These are phyloP conservation scores for Prunus kanzakura DNA, from an alignment of 306 rosid genomes.

Conservation along the genomic window DNA sequence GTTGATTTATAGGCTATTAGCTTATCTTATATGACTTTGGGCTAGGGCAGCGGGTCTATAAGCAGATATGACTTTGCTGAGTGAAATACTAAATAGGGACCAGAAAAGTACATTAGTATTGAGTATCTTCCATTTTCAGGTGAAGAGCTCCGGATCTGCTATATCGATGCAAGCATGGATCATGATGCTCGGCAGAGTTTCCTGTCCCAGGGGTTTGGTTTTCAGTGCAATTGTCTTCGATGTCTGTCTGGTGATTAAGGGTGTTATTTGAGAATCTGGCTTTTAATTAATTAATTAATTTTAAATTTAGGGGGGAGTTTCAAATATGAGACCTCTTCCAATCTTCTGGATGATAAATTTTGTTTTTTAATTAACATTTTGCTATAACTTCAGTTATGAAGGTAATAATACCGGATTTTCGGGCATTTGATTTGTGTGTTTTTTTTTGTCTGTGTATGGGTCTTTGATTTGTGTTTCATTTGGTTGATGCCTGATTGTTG, in stretches of 20 bases:
- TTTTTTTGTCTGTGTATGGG: no score
- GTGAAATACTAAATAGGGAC: not conserved
- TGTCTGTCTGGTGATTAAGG: conserved; percentile 60
- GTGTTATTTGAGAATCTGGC: no score
- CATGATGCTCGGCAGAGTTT: conserved; percentile 59
- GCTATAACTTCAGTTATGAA: no score
- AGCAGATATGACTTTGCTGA: not conserved
- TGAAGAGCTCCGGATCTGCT: conserved; percentile 94
- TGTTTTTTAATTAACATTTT: no score
- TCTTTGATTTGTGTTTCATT: no score
- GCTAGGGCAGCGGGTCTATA: not conserved
- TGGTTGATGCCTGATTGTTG: no score
- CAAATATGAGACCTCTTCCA: no score
- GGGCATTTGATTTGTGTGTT: no score
- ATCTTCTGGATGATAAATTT: no score
- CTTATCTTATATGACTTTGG: not conserved
- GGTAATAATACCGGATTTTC: no score
- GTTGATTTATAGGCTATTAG: not conserved
- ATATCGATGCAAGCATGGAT: conserved; percentile 78
- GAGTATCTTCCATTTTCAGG: conserved; percentile 43
- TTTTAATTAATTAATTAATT: no score
- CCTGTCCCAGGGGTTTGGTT: conserved; percentile 71
- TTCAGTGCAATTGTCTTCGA: conserved; percentile 66
- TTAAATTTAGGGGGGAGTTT: no score
- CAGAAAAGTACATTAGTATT: not conserved